phyloP scores from a whole-genome alignment of 108 stramenopile genomes.

The Nitzschia palea region DNA sequence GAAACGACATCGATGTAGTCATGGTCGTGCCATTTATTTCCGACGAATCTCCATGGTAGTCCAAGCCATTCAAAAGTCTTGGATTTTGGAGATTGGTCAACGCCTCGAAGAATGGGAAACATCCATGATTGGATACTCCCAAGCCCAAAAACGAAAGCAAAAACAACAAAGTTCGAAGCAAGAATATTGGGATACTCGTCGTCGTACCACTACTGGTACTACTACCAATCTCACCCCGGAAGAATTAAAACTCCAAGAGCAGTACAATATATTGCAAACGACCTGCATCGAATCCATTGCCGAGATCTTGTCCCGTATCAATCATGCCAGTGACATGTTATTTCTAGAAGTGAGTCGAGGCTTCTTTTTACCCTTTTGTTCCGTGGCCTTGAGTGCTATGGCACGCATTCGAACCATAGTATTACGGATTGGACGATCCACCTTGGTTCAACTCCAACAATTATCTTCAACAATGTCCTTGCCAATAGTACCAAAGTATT shows the following conservation, averaged over 20 bases:
- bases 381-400: slow-evolving; percentile 51
- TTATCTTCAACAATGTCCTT: neutral
- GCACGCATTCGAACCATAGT: slow-evolving; percentile 38
- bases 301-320: slow-evolving; percentile 55
- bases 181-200: slow-evolving; percentile 3
- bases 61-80: slow-evolving; percentile 1
- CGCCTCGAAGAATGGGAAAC: slow-evolving; percentile 4
- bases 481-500: neutral
- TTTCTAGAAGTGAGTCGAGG: slow-evolving; percentile 62
- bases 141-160: slow-evolving; percentile 10
- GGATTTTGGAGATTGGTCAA: slow-evolving; percentile 15
- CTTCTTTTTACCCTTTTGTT: slow-evolving; percentile 75
- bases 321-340: slow-evolving; percentile 55
- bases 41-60: slow-evolving; percentile 61
- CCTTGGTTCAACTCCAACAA: slow-evolving; percentile 8
- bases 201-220: too few relatives aligned
- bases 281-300: slow-evolving; percentile 26
- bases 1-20: slow-evolving; percentile 55
- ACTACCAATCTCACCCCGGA: too few relatives aligned
- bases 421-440: slow-evolving; percentile 25
- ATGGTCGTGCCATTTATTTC: slow-evolving; percentile 69
- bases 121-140: slow-evolving; percentile 1
- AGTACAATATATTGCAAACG: slow-evolving; percentile 4
- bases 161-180: neutral
- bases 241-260: slow-evolving; percentile 4